Conservation (phyloP, 2,329 filamentous ascomycete species). For the Aspergillus pseudotamarii region DNA sequence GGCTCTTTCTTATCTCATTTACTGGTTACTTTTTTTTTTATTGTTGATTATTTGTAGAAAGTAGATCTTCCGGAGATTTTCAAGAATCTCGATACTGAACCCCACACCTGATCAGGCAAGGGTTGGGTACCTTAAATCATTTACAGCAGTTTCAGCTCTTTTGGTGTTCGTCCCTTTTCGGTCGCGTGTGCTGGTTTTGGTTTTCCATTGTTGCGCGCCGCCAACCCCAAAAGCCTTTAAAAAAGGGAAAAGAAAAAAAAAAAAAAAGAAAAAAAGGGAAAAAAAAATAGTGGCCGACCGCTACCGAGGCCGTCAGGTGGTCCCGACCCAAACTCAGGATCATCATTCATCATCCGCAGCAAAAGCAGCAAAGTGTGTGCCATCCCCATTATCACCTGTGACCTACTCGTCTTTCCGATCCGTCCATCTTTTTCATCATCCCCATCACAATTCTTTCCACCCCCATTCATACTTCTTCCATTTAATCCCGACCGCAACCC, state of each 20-base stretch:
- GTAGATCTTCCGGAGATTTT: not conserved
- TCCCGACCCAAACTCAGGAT: slow-evolving; percentile 28
- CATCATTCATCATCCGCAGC: slow-evolving; percentile 21
- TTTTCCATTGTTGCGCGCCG: slow-evolving; percentile 3
- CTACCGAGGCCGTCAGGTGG: slow-evolving; percentile 37
- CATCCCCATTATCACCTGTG: slow-evolving; percentile 13
- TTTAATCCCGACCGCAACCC: slow-evolving; percentile 18
- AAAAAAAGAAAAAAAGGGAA: slow-evolving; percentile 2
- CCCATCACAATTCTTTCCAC: not conserved
- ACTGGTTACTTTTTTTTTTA: not conserved
- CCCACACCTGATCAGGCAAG: not conserved
- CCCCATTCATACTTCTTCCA: slow-evolving; percentile 10
- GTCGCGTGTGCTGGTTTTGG: slow-evolving; percentile 21
- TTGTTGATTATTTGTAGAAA: not conserved
- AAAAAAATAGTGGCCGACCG: slow-evolving; percentile 17
- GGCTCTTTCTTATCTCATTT: not conserved
- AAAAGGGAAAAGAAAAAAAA: too few species aligned
- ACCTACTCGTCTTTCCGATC: slow-evolving; percentile 5
- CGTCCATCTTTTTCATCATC: slow-evolving; percentile 9
- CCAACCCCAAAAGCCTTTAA: not conserved
- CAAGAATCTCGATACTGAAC: not conserved
- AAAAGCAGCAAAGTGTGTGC: slow-evolving; percentile 6
- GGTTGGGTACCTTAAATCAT: slow-evolving; percentile 6
- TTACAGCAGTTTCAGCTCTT: not conserved
- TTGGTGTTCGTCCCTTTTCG: slow-evolving; percentile 13